These are phyloP conservation scores for Plasmodium gonderi DNA, from an alignment of 169 alveolate species.

Conservation along the genomic window DNA sequence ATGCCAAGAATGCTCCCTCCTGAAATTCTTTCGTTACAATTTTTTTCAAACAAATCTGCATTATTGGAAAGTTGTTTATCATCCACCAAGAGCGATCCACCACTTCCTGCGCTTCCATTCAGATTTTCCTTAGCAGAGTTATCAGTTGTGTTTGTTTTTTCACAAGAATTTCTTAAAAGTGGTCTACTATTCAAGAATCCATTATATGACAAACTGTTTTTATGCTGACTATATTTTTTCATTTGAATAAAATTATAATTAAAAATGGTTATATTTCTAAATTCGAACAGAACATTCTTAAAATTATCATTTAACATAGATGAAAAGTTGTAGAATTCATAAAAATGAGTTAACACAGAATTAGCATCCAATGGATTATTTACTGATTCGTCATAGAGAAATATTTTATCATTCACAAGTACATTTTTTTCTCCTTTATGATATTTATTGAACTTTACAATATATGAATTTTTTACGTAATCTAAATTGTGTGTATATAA, in stretches of 20 bases:
- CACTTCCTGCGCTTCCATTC: not conserved
- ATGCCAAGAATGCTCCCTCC: not conserved
- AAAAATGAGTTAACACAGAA: constrained; percentile 56
- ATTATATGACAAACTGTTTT: not conserved
- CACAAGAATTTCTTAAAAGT: not conserved
- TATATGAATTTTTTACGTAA: constrained; percentile 22
- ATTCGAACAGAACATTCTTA: constrained; percentile 27
- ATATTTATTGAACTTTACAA: constrained; percentile 30
- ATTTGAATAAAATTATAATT: constrained; percentile 13
- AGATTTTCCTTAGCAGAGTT: not conserved
- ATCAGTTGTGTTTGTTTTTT: not conserved
- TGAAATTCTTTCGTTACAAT: not conserved
- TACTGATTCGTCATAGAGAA: constrained; percentile 26
- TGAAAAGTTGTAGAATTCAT: constrained; percentile 49
- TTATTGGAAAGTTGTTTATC: not conserved
- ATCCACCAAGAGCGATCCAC: too few species aligned
- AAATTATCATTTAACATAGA: constrained; percentile 45
- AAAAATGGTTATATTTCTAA: constrained; percentile 54
- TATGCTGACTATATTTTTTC: not conserved
- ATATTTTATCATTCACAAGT: constrained; percentile 11
- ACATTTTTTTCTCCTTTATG: constrained; percentile 11
- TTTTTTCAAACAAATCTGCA: not conserved
- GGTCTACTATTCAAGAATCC: not conserved
- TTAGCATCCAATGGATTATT: constrained; percentile 66
- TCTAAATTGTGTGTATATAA: constrained; percentile 23